Conservation (phyloP, 75 land plant species). For the Azolla pinnata region DNA sequence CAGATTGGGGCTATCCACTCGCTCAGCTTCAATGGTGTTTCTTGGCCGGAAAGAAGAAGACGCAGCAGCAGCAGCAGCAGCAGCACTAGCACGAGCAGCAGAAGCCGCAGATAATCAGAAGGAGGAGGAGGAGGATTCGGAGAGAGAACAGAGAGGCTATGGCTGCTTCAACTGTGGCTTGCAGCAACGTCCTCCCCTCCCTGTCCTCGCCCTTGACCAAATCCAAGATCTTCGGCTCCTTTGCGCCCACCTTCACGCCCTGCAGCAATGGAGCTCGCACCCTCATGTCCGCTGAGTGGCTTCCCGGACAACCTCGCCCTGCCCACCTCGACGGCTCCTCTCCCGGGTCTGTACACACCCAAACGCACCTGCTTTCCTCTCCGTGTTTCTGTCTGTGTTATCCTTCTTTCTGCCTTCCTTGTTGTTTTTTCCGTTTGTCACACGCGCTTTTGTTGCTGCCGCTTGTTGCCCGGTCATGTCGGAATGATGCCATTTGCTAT, state of each 20-base stretch:
- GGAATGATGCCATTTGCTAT: too few species aligned
- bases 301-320: constrained; percentile 97
- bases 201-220: background rate
- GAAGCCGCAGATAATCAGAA: too few species aligned
- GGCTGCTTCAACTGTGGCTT: constrained; percentile 7
- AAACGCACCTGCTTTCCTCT: background rate
- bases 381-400: too few species aligned
- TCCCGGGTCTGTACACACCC: constrained; percentile 51
- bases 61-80: too few species aligned
- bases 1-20: too few species aligned
- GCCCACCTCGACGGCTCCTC: constrained; percentile 89
- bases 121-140: background rate
- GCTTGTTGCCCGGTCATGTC: too few species aligned
- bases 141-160: constrained; percentile 1
- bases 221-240: constrained; percentile 4
- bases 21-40: too few species aligned
- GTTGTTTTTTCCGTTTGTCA: too few species aligned
- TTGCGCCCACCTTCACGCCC: background rate
- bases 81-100: too few species aligned
- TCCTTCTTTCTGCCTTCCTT: too few species aligned
- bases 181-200: background rate
- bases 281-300: constrained; percentile 85
- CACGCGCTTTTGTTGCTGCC: too few species aligned
- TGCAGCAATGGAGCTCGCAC: constrained; percentile 19
- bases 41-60: too few species aligned